Percentiles rank a stretch among this genome's conserved stretches.
phyloP scores from a whole-genome alignment of 352 stramenopile genomes.

The Phytopythium kandeliae region DNA sequence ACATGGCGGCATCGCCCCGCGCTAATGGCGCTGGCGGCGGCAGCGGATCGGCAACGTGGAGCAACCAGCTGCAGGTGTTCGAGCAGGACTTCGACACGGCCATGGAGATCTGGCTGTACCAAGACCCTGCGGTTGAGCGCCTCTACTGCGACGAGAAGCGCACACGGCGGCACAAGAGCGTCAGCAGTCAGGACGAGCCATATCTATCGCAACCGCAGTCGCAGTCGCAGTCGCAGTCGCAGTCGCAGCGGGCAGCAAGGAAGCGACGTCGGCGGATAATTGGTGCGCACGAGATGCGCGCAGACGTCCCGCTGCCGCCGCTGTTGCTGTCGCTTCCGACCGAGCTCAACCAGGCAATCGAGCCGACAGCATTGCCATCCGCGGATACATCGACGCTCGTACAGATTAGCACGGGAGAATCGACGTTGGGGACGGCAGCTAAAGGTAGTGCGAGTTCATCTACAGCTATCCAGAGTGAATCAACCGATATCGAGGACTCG shows the following conservation, averaged over 20 bases:
- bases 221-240: no score
- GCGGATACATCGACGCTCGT: not conserved
- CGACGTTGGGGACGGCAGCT: not conserved
- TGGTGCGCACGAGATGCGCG: not conserved
- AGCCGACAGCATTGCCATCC: not conserved
- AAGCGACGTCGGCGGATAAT: not conserved
- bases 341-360: not conserved
- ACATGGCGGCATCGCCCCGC: not conserved
- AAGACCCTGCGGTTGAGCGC: constrained; percentile 39
- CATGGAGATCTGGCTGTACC: constrained; percentile 55
- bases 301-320: not conserved
- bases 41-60: constrained; percentile 1
- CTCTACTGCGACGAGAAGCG: constrained; percentile 23
- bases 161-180: constrained; percentile 7
- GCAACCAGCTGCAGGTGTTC: constrained; percentile 35
- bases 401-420: not conserved
- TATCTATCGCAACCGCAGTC: constrained; percentile 6
- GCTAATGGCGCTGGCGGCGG: not conserved
- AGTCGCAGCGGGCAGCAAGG: not conserved
- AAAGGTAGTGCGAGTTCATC: not conserved
- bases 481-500: not conserved
- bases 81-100: constrained; percentile 62
- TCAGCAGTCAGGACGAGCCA: not conserved
- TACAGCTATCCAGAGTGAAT: no score
- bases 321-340: not conserved